Evolutionary conservation across 208 protist genomes (phyloP).

Genomic region (Crithidia sp.): DNA sequence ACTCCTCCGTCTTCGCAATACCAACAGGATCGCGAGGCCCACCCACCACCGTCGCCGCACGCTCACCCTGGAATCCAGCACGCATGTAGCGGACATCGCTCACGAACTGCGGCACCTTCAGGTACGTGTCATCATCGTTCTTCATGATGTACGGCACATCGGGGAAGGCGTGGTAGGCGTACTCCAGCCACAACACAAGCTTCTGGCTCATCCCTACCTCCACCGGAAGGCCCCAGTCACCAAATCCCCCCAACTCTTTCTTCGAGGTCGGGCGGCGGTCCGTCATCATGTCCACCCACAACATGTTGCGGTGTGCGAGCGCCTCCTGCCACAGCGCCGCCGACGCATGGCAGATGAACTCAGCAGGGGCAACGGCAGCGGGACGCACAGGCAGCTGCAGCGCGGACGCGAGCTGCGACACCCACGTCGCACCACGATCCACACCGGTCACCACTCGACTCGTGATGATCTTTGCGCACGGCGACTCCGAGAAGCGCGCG

Average conservation of each 20-base stretch:
- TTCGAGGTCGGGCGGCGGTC: slow-evolving; percentile 19
- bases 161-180: slow-evolving; percentile 29
- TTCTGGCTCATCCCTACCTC: slow-evolving; percentile 42
- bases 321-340: slow-evolving; percentile 27
- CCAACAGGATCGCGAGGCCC: not conserved
- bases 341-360: slow-evolving; percentile 25
- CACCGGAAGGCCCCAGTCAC: slow-evolving; percentile 27
- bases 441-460: not conserved
- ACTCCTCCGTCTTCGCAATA: slow-evolving; percentile 1
- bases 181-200: slow-evolving; percentile 32
- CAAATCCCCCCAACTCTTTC: slow-evolving; percentile 13
- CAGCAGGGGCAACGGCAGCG: not conserved
- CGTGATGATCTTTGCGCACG: not conserved
- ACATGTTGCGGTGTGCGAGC: slow-evolving; percentile 12
- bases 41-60: not conserved
- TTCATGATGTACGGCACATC: slow-evolving; percentile 33
- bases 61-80: not conserved
- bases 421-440: not conserved
- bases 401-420: slow-evolving; percentile 8
- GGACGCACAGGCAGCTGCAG: slow-evolving; percentile 14
- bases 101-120: slow-evolving; percentile 45
- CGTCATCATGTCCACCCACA: slow-evolving; percentile 28
- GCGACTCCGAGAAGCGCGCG: not conserved
- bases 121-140: slow-evolving; percentile 47
- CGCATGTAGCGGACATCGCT: slow-evolving; percentile 28